These are phyloP conservation scores for Perkinsela sp. DNA, from an alignment of 208 protist species.

Conservation along the genomic window DNA sequence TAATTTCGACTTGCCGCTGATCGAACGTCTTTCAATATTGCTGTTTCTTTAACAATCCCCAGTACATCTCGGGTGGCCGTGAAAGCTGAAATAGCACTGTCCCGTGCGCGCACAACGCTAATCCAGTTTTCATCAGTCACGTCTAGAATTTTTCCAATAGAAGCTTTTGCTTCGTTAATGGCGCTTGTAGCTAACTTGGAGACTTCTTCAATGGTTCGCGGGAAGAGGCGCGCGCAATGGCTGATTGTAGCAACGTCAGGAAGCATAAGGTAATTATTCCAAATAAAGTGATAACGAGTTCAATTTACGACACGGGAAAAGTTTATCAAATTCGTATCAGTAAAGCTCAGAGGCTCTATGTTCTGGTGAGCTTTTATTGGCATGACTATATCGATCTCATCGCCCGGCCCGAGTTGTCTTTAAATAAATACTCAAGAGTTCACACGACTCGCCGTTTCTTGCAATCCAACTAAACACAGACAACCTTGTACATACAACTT, in stretches of 20 bases:
- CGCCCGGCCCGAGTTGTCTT: no score
- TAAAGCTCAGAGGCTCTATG: no score
- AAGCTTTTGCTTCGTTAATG: constrained; percentile 13
- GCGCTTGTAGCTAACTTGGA: constrained; percentile 12
- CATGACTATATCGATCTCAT: no score
- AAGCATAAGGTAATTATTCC: no score
- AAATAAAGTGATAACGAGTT: no score
- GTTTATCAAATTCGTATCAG: no score
- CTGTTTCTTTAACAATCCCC: constrained; percentile 18
- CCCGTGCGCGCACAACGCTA: constrained; percentile 18
- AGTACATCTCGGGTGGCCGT: constrained; percentile 21
- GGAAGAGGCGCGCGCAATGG: constrained; percentile 27
- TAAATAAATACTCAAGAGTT: no score
- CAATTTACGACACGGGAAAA: no score
- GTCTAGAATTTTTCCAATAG: constrained; percentile 15
- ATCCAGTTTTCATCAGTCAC: constrained; percentile 6
- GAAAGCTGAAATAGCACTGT: constrained; percentile 19
- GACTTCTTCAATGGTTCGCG: constrained; percentile 16
- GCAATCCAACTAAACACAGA: no score
- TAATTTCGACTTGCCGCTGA: constrained; percentile 21
- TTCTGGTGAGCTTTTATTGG: no score
- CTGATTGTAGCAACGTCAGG: constrained; percentile 6
- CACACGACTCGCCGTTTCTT: no score
- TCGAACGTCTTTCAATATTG: constrained; percentile 16
- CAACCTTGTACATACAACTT: no score